A percentile compares a stretch with the other conserved stretches of the same genome.
phyloP scores from a whole-genome alignment of 2,329 filamentous ascomycete species.

The Colletotrichum costaricense region DNA sequence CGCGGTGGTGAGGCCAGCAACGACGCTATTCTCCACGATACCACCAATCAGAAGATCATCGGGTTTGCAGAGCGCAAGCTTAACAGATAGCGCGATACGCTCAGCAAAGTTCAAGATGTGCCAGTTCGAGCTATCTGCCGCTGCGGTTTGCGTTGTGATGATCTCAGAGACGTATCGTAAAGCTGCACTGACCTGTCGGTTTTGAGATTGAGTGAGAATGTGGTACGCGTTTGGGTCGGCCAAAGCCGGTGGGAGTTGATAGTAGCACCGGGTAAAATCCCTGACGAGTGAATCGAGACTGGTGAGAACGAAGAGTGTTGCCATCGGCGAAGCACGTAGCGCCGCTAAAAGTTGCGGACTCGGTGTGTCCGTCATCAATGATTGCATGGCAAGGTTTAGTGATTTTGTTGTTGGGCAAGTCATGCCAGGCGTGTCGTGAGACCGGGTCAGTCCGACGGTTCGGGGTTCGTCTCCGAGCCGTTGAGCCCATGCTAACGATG shows the following conservation, averaged over 20 bases:
- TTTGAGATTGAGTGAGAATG: conserved; percentile 47
- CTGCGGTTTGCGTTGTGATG: conserved; percentile 24
- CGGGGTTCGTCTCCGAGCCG: conserved; percentile 38
- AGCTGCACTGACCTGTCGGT: conserved; percentile 42
- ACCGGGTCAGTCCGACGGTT: conserved; percentile 25
- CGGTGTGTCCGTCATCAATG: conserved; percentile 44
- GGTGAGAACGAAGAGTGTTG: conserved; percentile 42
- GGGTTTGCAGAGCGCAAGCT: conserved; percentile 45
- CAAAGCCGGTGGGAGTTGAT: conserved; percentile 45
- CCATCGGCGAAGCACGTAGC: conserved; percentile 41
- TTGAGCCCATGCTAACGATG: conserved; percentile 41
- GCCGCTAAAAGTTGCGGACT: conserved; percentile 39
- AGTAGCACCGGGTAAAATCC: conserved; percentile 48
- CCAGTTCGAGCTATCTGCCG: conserved; percentile 27
- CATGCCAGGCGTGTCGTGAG: conserved; percentile 32
- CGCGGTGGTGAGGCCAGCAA: conserved; percentile 45
- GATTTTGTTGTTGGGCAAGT: conserved; percentile 41
- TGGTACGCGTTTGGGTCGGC: conserved; percentile 47
- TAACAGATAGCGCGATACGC: conserved; percentile 41
- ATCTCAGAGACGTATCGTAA: conserved; percentile 39
- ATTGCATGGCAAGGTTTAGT: conserved; percentile 44
- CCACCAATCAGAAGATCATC: conserved; percentile 48
- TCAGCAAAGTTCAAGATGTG: conserved; percentile 43
- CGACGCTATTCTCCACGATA: conserved; percentile 46
- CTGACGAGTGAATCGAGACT: conserved; percentile 43